phyloP scores from a whole-genome alignment of 2,329 filamentous ascomycete species.

The Fusarium sororula region DNA sequence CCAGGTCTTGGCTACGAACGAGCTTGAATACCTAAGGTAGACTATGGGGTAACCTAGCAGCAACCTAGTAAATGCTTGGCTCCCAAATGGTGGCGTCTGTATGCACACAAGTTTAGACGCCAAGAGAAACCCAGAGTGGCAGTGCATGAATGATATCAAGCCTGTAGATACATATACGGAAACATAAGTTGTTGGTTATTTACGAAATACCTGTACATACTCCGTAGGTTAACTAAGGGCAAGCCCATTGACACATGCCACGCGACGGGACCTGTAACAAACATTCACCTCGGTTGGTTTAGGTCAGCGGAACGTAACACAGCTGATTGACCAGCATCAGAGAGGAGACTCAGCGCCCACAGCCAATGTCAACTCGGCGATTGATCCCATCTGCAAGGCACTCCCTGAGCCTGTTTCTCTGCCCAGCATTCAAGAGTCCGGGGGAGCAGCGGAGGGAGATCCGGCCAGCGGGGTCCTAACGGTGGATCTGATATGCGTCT shows the following conservation, averaged over 20 bases:
- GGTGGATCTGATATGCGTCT: constrained; percentile 28
- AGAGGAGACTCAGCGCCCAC: constrained; percentile 2
- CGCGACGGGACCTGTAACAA: not conserved
- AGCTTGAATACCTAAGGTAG: constrained; percentile 3
- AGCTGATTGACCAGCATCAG: constrained; percentile 14
- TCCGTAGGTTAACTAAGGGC: not conserved
- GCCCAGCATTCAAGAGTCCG: constrained; percentile 11
- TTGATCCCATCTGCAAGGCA: constrained; percentile 32
- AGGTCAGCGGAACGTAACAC: constrained; percentile 8
- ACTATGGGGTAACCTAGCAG: constrained; percentile 19
- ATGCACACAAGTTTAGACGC: constrained; percentile 10
- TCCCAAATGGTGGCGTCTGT: constrained; percentile 29
- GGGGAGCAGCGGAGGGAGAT: constrained; percentile 21
- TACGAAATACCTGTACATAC: not conserved
- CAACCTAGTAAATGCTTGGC: constrained; percentile 31
- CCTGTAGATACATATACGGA: not conserved
- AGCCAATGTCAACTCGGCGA: constrained; percentile 13
- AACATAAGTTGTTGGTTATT: not conserved
- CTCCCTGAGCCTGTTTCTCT: constrained; percentile 18
- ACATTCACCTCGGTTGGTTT: constrained; percentile 32
- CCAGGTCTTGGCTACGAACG: constrained; percentile 34
- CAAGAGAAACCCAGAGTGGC: constrained; percentile 24
- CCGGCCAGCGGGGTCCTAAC: not conserved
- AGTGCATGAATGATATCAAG: constrained; percentile 16
- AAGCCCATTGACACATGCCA: constrained; percentile 33